phyloP scores from a whole-genome alignment of 768 basidiomycete species.

The Leccinum sublutescens region DNA sequence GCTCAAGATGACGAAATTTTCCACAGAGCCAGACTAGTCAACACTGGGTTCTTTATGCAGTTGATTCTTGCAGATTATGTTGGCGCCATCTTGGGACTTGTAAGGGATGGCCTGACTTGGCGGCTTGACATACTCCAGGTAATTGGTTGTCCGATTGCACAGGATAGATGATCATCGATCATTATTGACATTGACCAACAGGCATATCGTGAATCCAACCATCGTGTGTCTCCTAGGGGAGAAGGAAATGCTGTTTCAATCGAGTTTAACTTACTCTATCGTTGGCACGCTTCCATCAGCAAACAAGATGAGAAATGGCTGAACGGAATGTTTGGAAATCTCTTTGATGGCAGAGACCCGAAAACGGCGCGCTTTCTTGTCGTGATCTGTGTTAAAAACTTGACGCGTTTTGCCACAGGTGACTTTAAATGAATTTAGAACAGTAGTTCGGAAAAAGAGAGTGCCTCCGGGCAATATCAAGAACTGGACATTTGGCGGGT shows the following conservation, averaged over 20 bases:
- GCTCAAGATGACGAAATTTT: slow-evolving; percentile 78
- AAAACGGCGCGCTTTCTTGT: slow-evolving; percentile 32
- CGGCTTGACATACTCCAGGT: slow-evolving; percentile 67
- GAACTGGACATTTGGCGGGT: slow-evolving; percentile 59
- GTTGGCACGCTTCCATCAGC: slow-evolving; percentile 66
- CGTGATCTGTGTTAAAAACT: not conserved
- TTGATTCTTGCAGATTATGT: slow-evolving; percentile 73
- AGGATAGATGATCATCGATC: not conserved
- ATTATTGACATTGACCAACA: slow-evolving; percentile 21
- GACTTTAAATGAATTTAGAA: slow-evolving; percentile 24
- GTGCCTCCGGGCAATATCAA: slow-evolving; percentile 24
- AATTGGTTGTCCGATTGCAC: not conserved
- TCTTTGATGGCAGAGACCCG: slow-evolving; percentile 43
- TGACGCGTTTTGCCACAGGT: slow-evolving; percentile 11
- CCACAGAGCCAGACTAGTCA: slow-evolving; percentile 68
- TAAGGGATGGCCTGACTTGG: slow-evolving; percentile 61
- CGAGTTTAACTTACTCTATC: slow-evolving; percentile 65
- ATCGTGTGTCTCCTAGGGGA: slow-evolving; percentile 58
- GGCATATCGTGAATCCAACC: slow-evolving; percentile 49
- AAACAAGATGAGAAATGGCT: slow-evolving; percentile 56
- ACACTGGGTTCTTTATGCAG: slow-evolving; percentile 69
- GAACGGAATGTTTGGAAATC: slow-evolving; percentile 40
- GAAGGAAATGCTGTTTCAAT: slow-evolving; percentile 74
- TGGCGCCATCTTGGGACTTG: slow-evolving; percentile 70
- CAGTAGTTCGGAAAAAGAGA: slow-evolving; percentile 9